Evolutionary conservation across 208 protist species (phyloP), one percentile per base, ranked within the genome.

Genomic region (Acanthamoeba rhysodes): DNA sequence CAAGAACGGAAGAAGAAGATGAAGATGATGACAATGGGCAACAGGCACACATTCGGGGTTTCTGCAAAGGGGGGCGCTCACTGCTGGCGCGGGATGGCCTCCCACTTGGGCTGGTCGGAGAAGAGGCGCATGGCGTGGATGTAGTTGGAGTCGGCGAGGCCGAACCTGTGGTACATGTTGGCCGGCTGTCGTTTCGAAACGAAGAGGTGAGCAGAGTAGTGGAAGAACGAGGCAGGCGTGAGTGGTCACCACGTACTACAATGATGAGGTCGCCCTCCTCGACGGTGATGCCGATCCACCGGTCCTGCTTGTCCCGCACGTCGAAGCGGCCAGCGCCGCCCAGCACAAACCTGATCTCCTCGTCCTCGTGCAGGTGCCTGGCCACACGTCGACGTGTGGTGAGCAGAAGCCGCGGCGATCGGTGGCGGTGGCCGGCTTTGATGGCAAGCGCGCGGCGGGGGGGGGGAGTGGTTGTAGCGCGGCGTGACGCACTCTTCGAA

Each of bases 331-430:
- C 96, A 45, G 82, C 41, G 57, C 96, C 96, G 37, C 95, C 90
- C 48, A 97, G 78, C 62, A 97, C 95, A 80, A 96, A 97, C 59
- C 96, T 88, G 78, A 97, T 97, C 82, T 97, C 96, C 82, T 97
- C 96, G 59, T 97, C 96, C n/a, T 96, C 96, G 90, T 97, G 96
- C 48, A 97, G 95, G 48, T 97, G 96, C 92, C 96, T 97, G 53
- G 50, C 22, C 41, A 34, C 7, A 37, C 20, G 88, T 76, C 92
- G 95, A 87, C 92, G 76, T 10, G 91, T 32, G 92, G 93, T 88
- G 84, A 92, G 70, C 18, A 93, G n/a, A 82, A 95, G 53, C 22
- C 12, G 74, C 20, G 2, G 62, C 24, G n/a, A n/a, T n/a, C n/a
- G n/a, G n/a, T n/a, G n/a, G n/a, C n/a, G n/a, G n/a, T n/a, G n/a